Conservation (phyloP, 1,284 basidiomycete genomes). For the Fistulina hepatica region DNA sequence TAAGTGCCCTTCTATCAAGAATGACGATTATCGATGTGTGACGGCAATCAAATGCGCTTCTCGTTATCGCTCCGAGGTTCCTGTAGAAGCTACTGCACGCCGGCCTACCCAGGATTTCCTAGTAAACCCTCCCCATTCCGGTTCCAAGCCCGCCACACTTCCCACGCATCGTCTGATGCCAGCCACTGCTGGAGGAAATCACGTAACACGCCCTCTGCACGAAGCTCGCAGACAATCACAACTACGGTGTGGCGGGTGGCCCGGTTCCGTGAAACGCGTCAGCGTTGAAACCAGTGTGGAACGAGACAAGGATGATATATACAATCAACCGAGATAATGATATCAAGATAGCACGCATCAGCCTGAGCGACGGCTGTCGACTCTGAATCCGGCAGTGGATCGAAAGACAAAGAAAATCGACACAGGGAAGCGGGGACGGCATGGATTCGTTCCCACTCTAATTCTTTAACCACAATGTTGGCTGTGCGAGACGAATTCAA, state of each 20-base stretch:
- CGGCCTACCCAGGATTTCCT: conserved; percentile 32
- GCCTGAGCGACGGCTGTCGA: no score
- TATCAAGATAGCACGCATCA: conserved; percentile 27
- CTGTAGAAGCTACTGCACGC: no score
- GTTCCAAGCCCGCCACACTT: conserved; percentile 36
- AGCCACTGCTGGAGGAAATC: conserved; percentile 67
- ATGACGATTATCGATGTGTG: no score
- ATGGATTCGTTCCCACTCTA: conserved; percentile 61
- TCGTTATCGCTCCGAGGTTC: no score
- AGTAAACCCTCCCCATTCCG: conserved; percentile 15
- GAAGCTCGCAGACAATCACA: conserved; percentile 67
- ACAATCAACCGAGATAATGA: conserved; percentile 75
- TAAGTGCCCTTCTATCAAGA: no score
- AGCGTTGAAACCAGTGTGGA: conserved; percentile 58
- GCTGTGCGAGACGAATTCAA: background rate
- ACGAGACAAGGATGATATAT: conserved; percentile 80
- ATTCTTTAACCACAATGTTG: conserved; percentile 19
- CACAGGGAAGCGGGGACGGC: conserved; percentile 27
- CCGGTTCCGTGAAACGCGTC: conserved; percentile 39
- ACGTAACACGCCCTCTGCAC: conserved; percentile 71
- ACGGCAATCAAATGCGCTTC: no score
- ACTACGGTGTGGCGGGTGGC: conserved; percentile 38
- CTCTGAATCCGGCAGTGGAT: conserved; percentile 17
- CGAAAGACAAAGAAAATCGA: conserved; percentile 24
- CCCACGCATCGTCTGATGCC: conserved; percentile 29